Base-by-base conservation (phyloP, 805 yeast genomes). In the Candida silvicultrix region DNA sequence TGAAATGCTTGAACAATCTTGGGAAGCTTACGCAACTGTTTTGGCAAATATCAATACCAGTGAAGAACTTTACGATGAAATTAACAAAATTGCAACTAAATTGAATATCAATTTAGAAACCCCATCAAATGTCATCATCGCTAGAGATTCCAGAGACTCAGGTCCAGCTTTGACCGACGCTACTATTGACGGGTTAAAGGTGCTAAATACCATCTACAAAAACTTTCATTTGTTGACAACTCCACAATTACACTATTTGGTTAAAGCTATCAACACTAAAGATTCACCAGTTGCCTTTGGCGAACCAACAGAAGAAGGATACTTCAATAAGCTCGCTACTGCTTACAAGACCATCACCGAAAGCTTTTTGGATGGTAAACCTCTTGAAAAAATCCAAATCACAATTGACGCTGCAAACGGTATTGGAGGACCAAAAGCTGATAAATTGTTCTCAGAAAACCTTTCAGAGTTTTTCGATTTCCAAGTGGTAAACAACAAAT, bases 351-450 rank as follows among this genome's bases (percentile, higher is more conserved):
- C 65, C 18, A 72, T 85, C 43, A 60, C 66, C 45, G 53, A 63
- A 16, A 50, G 64, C 42, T 56, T 51, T n/a, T 23, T 51, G 38
- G 47, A 50, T 34, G 46, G 53, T 31, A 42, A 55, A n/a, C 44
- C 54, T 5, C 45, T 49, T 1, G 44, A 49, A 3, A 48, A 58
- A 37, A 68, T 79, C 34, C 60, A 67, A 22, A 71, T 90, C 53
- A 76, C 81, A 2, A 79, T 94, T 18, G 99, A 94, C 67, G 82
- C 89, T 36, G 99, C 99, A 8, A 94, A 94, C 62, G 99, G 99
- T n/a, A 87, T 94, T 36, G 99, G 99, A 16, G 96, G 89, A 1
- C 85, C 87, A 19, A 85, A 85, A 60, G 70, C 82, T 23, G 57
- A 63, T 21, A 68, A 71, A 21, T 66, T 90, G 47, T 66, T 78